Evolutionary conservation across 306 rosid species (phyloP), one percentile per base, ranked within the genome.

Genomic region (Prunus dulcis): DNA sequence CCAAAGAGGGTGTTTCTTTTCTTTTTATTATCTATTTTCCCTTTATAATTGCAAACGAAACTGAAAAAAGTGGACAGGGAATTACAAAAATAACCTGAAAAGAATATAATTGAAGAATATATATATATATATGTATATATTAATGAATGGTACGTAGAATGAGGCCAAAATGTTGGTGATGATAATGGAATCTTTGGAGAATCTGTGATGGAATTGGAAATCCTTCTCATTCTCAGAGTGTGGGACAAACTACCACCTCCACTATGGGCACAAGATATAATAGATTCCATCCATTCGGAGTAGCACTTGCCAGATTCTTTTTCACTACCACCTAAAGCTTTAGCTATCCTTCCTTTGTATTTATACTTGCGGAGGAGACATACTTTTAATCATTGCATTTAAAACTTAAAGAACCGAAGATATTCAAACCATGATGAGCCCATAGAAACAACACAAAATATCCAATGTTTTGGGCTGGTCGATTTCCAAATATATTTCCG

Each of bases 251-350:
- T 58, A 58, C 18, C 64, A 12, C 32, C 9, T 58, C 64, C 64
- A 58, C 30, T 23, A 23, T 10, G 64, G 64, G 64, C 30, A 12
- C 64, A 58, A 58, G 66, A 62, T 58, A 32, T 5, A 32, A 55
- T 12, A 61, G 66, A 62, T 62, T 62, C 43, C 66, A 14, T 62
- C 66, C 66, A 62, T 62, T 62, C 28, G 66, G 41, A 62, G 66
- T 62, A 28, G 41, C 66, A 62, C 66, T 58, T 47, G 51, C 12
- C 10, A 58, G 41, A 62, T 62, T 14, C 66, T 62, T 27, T 62
- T 14, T 57, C 14, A 57, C 64, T 11, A 57, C 12, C 12, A 51
- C n/a, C 8, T 51, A 17, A 17, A 51, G n/a, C 7, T 5, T 32
- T 32, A 12, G 60, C 19, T 0, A n/a, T 53, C 60, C 60, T 53